Conservation (phyloP, 768 basidiomycete species). For the Paxillus rubicundulus region DNA sequence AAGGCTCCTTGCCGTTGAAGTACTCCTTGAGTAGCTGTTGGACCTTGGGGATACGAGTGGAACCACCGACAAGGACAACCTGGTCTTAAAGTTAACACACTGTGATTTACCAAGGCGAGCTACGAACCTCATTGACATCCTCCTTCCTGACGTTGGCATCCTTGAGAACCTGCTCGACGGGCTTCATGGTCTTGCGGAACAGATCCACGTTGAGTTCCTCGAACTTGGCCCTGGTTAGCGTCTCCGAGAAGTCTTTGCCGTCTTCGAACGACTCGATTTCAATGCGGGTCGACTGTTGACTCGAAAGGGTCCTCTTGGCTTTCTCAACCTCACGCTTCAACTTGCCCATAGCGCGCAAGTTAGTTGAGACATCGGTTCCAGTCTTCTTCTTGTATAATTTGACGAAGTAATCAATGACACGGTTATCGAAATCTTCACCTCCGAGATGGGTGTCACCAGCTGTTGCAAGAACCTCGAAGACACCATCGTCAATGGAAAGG, state of each 20-base stretch:
- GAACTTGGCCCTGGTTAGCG: conserved; percentile 96
- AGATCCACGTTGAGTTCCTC: conserved; percentile 99
- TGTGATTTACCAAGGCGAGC: not conserved
- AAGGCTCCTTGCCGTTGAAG: conserved; percentile 95
- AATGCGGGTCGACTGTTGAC: conserved; percentile 85
- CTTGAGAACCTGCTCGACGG: conserved; percentile 98
- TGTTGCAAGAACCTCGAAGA: conserved; percentile 86
- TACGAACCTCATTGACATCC: conserved; percentile 78
- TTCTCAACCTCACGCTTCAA: conserved; percentile 93
- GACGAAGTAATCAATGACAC: conserved; percentile 85
- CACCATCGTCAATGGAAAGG: conserved; percentile 90
- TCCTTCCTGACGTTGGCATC: conserved; percentile 99
- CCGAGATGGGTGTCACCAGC: conserved; percentile 94
- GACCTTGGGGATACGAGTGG: conserved; percentile 99
- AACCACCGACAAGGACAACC: conserved; percentile 93
- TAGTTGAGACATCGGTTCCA: conserved; percentile 75
- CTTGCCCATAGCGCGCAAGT: conserved; percentile 84
- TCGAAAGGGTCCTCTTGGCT: conserved; percentile 90
- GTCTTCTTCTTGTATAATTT: conserved; percentile 92
- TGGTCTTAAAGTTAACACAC: conserved; percentile 15
- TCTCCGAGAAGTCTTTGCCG: conserved; percentile 97
- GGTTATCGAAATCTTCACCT: conserved; percentile 96
- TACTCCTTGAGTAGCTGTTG: conserved; percentile 97
- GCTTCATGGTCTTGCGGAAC: conserved; percentile 99
- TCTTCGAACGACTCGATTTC: conserved; percentile 96